Evolutionary conservation across 352 stramenopile genomes (phyloP), one percentile per base, ranked within the genome.

Genomic region (Phytophthora melonis): DNA sequence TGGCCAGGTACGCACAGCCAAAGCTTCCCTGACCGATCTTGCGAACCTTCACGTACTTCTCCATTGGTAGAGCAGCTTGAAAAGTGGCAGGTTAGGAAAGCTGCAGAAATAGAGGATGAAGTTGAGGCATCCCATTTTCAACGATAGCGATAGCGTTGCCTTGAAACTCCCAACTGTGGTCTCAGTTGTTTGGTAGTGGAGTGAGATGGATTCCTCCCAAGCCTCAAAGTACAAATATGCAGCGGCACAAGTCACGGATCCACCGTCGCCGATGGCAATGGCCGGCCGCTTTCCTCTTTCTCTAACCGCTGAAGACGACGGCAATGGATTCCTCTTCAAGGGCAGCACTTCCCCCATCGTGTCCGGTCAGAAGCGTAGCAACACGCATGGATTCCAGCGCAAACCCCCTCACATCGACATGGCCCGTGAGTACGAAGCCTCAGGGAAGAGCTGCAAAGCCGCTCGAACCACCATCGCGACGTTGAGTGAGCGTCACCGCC

Each of bases 1-100:
- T 81, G 54, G 74, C 87, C 57, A 95, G 74, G 63, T 87, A 94
- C 16, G 87, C 88, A 52, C 72, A 81, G 2, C 88, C 88, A 30
- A 93, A 95, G 70, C 80, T 90, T 23, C 88, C 88, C 63, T 93
- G 80, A 0, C 87, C 88, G 66, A 95, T 94, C 71, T 91, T 91
- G 45, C 85, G 75, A 39, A 92, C 75, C 63, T 93, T 93, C 32
- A 80, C 79, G 79, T 93, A 95, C 56, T 91, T 92, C 27, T 95
- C 86, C 88, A 95, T 95, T 6, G 18, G 5, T 56, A 21, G n/a
- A 19, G 53, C 13, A 10, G 13, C 11, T 25, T 54, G 16, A 5
- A 55, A 8, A 25, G 32, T 36, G 36, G 30, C 30, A 34, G 30
- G 30, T 9, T 1, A 34, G 5, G 30, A 34, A 11, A 72, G 58